Conservation (phyloP, 257 asterid genomes). For the Solanum rostratum region DNA sequence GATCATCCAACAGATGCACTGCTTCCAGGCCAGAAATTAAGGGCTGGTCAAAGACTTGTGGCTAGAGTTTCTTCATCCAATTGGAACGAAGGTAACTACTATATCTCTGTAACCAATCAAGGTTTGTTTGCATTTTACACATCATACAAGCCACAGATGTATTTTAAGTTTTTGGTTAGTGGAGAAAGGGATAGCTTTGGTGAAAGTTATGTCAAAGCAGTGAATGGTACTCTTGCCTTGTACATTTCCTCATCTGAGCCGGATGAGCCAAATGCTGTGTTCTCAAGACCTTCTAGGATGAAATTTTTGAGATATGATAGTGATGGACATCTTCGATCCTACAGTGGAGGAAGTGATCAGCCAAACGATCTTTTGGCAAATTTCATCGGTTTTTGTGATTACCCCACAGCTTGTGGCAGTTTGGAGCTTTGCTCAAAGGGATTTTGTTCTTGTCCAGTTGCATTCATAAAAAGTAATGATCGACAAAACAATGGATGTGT, state of each 20-base stretch:
- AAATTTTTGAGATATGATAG: conserved; percentile 20
- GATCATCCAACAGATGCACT: conserved; percentile 33
- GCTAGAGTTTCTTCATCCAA: conserved; percentile 23
- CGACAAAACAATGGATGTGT: conserved; percentile 31
- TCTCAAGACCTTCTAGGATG: conserved; percentile 12
- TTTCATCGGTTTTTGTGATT: conserved; percentile 8
- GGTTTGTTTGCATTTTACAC: conserved; percentile 18
- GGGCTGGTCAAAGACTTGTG: conserved; percentile 19
- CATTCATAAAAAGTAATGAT: conserved; percentile 8
- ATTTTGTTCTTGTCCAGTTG: conserved; percentile 28
- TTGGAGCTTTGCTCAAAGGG: conserved; percentile 26
- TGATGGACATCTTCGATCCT: conserved; percentile 30
- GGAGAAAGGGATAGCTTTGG: neutral
- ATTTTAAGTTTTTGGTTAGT: neutral
- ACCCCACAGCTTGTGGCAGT: conserved; percentile 34
- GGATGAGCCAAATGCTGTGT: neutral
- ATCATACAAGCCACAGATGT: conserved; percentile 15
- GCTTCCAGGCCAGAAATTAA: conserved; percentile 26
- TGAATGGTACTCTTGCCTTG: conserved; percentile 32
- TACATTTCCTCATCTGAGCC: conserved; percentile 20
- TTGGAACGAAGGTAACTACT: conserved; percentile 17
- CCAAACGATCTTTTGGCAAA: conserved; percentile 11
- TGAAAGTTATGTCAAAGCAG: conserved; percentile 23
- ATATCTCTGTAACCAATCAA: conserved; percentile 2
- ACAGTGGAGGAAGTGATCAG: conserved; percentile 10